Conservation (phyloP, 164 flowering plant species). For the Piper longum region DNA sequence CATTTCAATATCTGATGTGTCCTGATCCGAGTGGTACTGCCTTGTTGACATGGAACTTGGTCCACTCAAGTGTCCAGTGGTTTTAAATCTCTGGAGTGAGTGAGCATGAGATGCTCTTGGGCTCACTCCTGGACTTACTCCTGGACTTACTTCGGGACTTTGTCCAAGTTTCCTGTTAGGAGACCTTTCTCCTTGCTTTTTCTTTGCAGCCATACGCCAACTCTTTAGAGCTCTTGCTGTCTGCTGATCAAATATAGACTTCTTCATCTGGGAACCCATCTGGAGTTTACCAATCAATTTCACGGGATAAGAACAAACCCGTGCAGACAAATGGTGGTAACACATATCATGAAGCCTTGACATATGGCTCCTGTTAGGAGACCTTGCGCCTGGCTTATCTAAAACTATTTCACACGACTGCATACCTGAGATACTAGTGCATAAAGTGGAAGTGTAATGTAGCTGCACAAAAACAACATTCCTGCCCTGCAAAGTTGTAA, state of each 20-base stretch:
- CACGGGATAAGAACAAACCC: neutral
- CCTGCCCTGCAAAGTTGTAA: conserved; percentile 32
- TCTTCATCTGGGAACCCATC: conserved; percentile 97
- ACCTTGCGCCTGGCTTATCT: neutral
- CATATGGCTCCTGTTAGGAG: neutral
- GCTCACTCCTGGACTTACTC: conserved; percentile 8
- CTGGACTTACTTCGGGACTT: conserved; percentile 14
- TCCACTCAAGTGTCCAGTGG: conserved; percentile 10
- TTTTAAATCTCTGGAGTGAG: conserved; percentile 10
- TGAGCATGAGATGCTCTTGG: conserved; percentile 21
- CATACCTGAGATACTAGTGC: conserved; percentile 94
- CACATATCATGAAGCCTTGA: neutral
- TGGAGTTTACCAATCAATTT: conserved; percentile 9
- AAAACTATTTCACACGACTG: neutral
- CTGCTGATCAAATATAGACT: conserved; percentile 71
- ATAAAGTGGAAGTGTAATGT: conserved; percentile 84
- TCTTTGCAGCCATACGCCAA: conserved; percentile 64
- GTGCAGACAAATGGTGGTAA: too few species aligned
- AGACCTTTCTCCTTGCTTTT: conserved; percentile 20
- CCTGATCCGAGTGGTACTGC: conserved; percentile 13
- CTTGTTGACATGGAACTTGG: neutral
- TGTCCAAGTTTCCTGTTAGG: conserved; percentile 24
- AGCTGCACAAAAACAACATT: conserved; percentile 77
- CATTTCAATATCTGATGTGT: conserved; percentile 20
- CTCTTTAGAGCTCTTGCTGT: conserved; percentile 68